Evolutionary conservation across 306 rosid genomes (phyloP).

Genomic region (Cucumis hystrix): DNA sequence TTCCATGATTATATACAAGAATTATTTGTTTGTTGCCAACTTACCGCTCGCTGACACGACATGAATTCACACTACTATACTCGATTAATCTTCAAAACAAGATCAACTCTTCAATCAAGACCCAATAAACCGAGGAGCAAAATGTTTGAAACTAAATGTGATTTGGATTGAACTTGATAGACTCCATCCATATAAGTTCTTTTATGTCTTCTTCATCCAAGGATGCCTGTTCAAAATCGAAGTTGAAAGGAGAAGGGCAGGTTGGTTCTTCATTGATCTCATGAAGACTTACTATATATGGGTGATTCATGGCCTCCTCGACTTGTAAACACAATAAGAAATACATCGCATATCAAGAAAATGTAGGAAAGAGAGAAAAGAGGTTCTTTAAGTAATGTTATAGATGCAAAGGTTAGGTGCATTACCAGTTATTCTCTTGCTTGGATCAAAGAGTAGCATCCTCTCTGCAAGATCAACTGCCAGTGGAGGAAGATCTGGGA

Average conservation of each 20-base stretch:
- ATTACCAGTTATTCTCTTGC: constrained; percentile 79
- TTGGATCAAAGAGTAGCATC: constrained; percentile 85
- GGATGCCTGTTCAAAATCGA: constrained; percentile 68
- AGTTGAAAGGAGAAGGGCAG: constrained; percentile 64
- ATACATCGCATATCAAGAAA: constrained; percentile 2
- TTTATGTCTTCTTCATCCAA: constrained; percentile 83
- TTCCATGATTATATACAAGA: not conserved
- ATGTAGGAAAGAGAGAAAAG: not conserved
- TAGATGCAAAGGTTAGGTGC: constrained; percentile 17
- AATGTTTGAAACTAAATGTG: constrained; percentile 11
- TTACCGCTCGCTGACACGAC: not conserved
- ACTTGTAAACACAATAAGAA: constrained; percentile 26
- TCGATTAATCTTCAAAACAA: not conserved
- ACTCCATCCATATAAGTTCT: constrained; percentile 85
- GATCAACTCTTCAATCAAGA: constrained; percentile 10
- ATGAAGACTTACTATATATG: constrained; percentile 73
- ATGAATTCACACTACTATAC: not conserved
- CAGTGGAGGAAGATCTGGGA: constrained; percentile 53
- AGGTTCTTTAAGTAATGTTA: not conserved
- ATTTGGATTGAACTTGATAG: constrained; percentile 37
- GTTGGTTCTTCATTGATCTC: constrained; percentile 95
- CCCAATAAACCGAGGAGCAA: not conserved
- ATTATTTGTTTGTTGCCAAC: not conserved
- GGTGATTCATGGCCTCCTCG: constrained; percentile 87
- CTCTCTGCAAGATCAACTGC: constrained; percentile 86